Evolutionary conservation across 257 asterid genomes (phyloP), one percentile per base, ranked within the genome.

Genomic region (Gardenia jasminoides): DNA sequence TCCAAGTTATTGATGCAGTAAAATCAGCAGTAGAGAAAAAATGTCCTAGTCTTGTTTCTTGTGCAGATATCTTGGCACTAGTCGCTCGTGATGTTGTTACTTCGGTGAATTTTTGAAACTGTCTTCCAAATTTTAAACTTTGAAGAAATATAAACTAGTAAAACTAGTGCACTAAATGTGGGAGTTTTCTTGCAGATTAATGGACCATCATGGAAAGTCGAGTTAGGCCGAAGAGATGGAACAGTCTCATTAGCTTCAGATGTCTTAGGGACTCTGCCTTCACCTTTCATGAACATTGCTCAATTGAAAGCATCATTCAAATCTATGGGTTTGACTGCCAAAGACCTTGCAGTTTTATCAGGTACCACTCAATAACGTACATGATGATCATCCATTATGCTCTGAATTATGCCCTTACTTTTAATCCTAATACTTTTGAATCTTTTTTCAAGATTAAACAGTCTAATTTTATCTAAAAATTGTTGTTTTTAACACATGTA

Each of bases 191-290:
- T 39, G 46, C n/a, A 43, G 62, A 33, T 77, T 2, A 66, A 44
- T 2, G 97, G 97, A 67, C 97, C 97, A 30, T 78, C 46, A 22
- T 94, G 97, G 98, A 5, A 22, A 50, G 97, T 94, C 16, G 92
- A 91, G 0, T 81, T 88, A 78, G 98, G 98, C 30, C 78, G 98
- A 80, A 86, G 92, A 76, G 97, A 92, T 79, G 97, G 97, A 52
- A 88, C 76, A 54, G 90, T 86, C 36, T 92, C 98, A 3, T 75
- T 9, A 16, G 30, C 87, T 11, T 72, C 59, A 15, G 96, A 94
- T 22, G 93, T 90, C 16, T 61, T 84, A 31, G 17, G 16, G 0
- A 76, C 81, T 1, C 46, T 86, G 6, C 89, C 89, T 68, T 10
- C 82, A 3, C 84, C 89, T 46, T 47, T 33, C 11, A 26, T n/a